These are phyloP conservation scores for Peronospora belbahrii DNA, from an alignment of 352 stramenopile genomes.

Conservation along the genomic window DNA sequence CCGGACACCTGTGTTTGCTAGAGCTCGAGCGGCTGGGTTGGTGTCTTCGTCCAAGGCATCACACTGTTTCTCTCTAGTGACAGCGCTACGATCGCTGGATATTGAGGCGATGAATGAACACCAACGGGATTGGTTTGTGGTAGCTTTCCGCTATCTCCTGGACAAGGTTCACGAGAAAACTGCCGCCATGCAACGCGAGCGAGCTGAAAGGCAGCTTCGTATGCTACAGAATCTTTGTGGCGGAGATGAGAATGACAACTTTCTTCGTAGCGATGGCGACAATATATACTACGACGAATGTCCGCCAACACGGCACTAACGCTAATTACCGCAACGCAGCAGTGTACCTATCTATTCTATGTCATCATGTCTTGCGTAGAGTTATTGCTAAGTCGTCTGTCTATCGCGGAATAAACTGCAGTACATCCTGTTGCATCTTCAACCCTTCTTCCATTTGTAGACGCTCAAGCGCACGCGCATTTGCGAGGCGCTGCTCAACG, in stretches of 20 bases:
- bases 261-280: conserved; percentile 18
- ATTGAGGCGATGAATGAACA: conserved; percentile 66
- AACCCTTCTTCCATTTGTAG: conserved; percentile 65
- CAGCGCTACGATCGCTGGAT: conserved; percentile 52
- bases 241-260: conserved; percentile 24
- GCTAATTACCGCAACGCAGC: conserved; percentile 8
- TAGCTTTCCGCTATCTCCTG: conserved; percentile 79
- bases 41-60: conserved; percentile 21
- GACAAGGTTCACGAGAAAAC: conserved; percentile 84
- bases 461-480: conserved; percentile 51
- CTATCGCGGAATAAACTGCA: conserved; percentile 32
- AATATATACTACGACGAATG: conserved; percentile 28
- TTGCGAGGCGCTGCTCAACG: conserved; percentile 46
- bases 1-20: conserved; percentile 56
- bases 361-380: not conserved
- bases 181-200: conserved; percentile 61
- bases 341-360: conserved; percentile 23
- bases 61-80: conserved; percentile 72
- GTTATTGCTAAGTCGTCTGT: not conserved
- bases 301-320: conserved; percentile 7
- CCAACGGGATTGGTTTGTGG: conserved; percentile 79
- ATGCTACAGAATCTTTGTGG: conserved; percentile 69
- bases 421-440: conserved; percentile 57
- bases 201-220: conserved; percentile 66
- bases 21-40: conserved; percentile 29